Evolutionary conservation across 371 early-diverging fungal genomes (phyloP).

Genomic region (Rhizomucor pusillus): DNA sequence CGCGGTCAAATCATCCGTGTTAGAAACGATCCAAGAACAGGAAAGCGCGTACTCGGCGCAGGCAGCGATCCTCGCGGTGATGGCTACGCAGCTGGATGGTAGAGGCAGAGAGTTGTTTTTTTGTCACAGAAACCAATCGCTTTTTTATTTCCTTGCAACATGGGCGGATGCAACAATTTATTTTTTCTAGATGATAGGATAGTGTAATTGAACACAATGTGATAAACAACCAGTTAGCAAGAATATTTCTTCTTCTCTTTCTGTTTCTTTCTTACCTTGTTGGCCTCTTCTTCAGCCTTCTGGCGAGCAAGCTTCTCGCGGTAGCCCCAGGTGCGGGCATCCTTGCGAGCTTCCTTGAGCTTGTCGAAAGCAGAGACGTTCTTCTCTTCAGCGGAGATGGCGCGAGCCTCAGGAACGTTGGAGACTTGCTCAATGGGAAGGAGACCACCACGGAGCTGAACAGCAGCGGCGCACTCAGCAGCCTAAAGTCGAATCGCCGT

Average conservation of each 20-base stretch:
- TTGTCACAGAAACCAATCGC: neutral
- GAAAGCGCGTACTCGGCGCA: constrained; percentile 51
- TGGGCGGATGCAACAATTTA: constrained; percentile 4
- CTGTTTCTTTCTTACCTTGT: constrained; percentile 52
- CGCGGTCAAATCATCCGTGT: constrained; percentile 68
- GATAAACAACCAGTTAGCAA: neutral
- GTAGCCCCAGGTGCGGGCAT: constrained; percentile 78
- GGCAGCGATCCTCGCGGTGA: constrained; percentile 75
- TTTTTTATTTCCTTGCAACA: neutral
- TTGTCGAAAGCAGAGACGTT: constrained; percentile 76
- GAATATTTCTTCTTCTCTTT: no score
- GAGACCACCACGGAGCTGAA: constrained; percentile 72
- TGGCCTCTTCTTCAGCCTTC: constrained; percentile 84
- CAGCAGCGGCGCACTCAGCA: constrained; percentile 63
- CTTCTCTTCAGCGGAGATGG: constrained; percentile 85
- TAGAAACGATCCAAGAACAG: constrained; percentile 34
- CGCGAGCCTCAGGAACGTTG: constrained; percentile 72
- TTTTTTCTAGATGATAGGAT: constrained; percentile 10
- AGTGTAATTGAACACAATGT: neutral
- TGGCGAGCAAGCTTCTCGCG: constrained; percentile 80
- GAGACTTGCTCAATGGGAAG: constrained; percentile 72
- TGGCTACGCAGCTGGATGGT: constrained; percentile 63
- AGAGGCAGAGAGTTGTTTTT: constrained; percentile 8
- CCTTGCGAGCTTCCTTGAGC: constrained; percentile 88
- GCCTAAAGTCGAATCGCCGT: constrained; percentile 33